phyloP scores from a whole-genome alignment of 192 early-diverging fungal species.

The Gigaspora rosea region DNA sequence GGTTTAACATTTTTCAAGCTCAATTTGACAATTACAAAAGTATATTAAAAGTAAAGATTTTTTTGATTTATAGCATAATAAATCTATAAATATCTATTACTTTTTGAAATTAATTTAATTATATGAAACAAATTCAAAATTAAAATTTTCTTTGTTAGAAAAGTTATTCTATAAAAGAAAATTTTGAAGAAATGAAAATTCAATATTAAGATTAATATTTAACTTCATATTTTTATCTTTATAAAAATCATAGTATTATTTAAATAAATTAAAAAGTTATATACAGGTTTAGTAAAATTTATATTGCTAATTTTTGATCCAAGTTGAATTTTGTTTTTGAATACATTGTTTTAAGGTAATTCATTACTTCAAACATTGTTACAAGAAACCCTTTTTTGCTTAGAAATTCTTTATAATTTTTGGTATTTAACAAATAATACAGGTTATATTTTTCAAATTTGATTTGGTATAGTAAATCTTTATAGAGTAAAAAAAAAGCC shows the following conservation, averaged over 20 bases:
- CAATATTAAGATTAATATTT: neutral
- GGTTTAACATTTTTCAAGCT: neutral
- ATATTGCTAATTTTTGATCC: too few relatives aligned
- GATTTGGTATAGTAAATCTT: too few relatives aligned
- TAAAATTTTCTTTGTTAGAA: neutral
- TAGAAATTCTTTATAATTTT: too few relatives aligned
- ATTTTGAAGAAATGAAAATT: neutral
- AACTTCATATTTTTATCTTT: neutral
- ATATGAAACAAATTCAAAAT: neutral
- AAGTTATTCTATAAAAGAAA: neutral
- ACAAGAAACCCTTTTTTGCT: too few relatives aligned
- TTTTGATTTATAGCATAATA: neutral
- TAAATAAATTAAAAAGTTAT: neutral
- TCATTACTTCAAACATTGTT: too few relatives aligned
- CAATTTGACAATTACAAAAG: slow-evolving; percentile 5
- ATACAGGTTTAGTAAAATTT: neutral
- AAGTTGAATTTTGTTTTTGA: too few relatives aligned
- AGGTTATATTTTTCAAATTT: too few relatives aligned
- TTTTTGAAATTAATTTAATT: neutral
- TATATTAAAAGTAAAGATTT: neutral
- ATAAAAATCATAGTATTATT: neutral
- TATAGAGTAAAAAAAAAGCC: too few relatives aligned
- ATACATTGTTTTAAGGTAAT: too few relatives aligned
- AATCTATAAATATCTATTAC: slow-evolving; percentile 30
- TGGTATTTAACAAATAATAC: too few relatives aligned